These are phyloP conservation scores for Stephania japonica DNA, from an alignment of 164 flowering plant genomes.

Conservation along the genomic window DNA sequence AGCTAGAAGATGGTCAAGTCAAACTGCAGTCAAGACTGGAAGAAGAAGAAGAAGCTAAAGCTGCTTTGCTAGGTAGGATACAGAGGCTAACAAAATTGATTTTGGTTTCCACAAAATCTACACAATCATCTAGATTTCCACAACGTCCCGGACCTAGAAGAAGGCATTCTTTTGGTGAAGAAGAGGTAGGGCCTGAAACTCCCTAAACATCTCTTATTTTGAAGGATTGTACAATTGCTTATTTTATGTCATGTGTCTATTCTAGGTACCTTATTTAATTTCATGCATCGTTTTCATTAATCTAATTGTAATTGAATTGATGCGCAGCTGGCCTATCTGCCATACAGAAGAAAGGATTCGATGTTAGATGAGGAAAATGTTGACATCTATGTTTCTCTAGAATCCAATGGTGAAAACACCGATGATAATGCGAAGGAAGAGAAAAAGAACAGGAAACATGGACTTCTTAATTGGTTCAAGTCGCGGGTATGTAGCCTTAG, in stretches of 20 bases:
- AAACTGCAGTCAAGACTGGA: constrained; percentile 91
- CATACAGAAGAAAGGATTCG: constrained; percentile 74
- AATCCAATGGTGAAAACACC: constrained; percentile 48
- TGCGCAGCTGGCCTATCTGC: constrained; percentile 93
- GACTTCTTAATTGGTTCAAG: constrained; percentile 91
- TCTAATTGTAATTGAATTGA: constrained; percentile 13
- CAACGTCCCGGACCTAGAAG: constrained; percentile 71
- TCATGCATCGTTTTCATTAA: neutral
- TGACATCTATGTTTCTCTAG: constrained; percentile 61
- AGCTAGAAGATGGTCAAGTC: constrained; percentile 96
- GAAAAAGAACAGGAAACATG: constrained; percentile 72
- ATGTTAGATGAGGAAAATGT: constrained; percentile 73
- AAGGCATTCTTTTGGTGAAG: constrained; percentile 99
- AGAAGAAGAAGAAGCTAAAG: constrained; percentile 98
- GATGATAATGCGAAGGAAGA: constrained; percentile 62
- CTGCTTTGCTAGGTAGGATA: constrained; percentile 83
- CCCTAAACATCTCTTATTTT: neutral
- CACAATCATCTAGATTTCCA: constrained; percentile 68
- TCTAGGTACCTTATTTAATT: neutral
- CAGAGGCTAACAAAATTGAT: constrained; percentile 89
- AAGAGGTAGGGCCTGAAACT: constrained; percentile 54
- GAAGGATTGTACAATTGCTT: neutral
- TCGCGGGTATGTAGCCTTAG: constrained; percentile 48
- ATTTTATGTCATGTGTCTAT: neutral
- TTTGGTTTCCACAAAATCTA: constrained; percentile 74